Evolutionary conservation across 108 stramenopile genomes (phyloP).

Genomic region (Nitzschia putrida): DNA sequence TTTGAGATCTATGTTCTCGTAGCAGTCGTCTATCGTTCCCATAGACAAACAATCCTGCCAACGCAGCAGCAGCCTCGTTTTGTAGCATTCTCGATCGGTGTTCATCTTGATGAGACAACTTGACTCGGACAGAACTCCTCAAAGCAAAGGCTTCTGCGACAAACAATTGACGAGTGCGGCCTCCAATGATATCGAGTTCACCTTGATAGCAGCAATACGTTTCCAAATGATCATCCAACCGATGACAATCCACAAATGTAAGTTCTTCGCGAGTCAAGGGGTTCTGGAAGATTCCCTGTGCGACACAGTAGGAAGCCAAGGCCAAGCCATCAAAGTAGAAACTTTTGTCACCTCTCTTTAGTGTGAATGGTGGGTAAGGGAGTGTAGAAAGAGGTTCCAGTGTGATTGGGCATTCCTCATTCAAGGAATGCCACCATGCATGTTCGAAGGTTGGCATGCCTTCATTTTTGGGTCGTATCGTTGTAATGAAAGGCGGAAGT

Average conservation of each 20-base stretch:
- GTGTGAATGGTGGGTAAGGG: constrained; percentile 63
- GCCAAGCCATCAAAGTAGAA: constrained; percentile 70
- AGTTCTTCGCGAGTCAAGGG: constrained; percentile 61
- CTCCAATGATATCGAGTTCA: background rate
- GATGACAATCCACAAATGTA: constrained; percentile 52
- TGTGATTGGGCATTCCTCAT: constrained; percentile 69
- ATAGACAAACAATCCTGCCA: constrained; percentile 62
- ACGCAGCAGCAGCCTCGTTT: constrained; percentile 51
- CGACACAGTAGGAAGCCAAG: constrained; percentile 68
- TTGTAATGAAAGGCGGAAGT: too few relatives aligned
- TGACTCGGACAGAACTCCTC: constrained; percentile 47
- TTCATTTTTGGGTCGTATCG: too few relatives aligned
- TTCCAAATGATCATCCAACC: constrained; percentile 61
- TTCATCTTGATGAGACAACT: constrained; percentile 7
- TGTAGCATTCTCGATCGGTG: constrained; percentile 26
- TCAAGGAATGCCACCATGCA: constrained; percentile 39
- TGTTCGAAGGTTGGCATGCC: too few relatives aligned
- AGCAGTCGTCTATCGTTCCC: constrained; percentile 25
- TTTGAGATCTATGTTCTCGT: constrained; percentile 3
- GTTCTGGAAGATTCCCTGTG: constrained; percentile 67
- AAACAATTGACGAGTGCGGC: constrained; percentile 22
- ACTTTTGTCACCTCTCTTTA: constrained; percentile 17
- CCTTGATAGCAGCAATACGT: constrained; percentile 31
- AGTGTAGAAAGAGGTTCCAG: constrained; percentile 56
- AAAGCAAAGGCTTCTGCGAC: constrained; percentile 54